Evolutionary conservation across 2,329 filamentous ascomycete species (phyloP), one percentile per base, ranked within the genome.

Genomic region (Fusarium nurragi): DNA sequence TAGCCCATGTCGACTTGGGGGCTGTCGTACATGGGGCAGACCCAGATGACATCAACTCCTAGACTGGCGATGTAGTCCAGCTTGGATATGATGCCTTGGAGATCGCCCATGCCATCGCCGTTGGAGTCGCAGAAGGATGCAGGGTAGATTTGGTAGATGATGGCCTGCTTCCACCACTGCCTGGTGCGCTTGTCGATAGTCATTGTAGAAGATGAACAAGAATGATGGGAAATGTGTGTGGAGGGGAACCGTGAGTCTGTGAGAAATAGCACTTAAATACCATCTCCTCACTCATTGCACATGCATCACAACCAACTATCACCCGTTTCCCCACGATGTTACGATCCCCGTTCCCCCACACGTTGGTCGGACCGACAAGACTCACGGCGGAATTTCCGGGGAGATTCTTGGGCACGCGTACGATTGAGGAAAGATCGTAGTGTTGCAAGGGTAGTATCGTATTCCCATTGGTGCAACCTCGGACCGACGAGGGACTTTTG

Each of bases 91-190:
- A 86, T 84, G 34, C 84, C 84, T 1, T 77, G 78, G 6, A 86
- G 76, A 60, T 86, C 84, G 9, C 84, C 84, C 30, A 84, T 71
- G 5, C 84, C 83, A 71, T 85, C 83, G 45, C 80, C 80, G 48
- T 85, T 84, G 63, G 79, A 81, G 68, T 86, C 84, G 48, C 82
- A 81, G 76, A 86, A 87, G 16, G 79, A 82, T 25, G 84, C 80
- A 4, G 83, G 83, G 67, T 86, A 87, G 64, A 87, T 84, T 67
- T 87, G 84, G 65, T 86, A 87, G 34, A 84, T 79, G 3, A 80
- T 75, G 18, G 77, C 79, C 59, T 86, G 81, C 62, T 85, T 85
- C 84, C 84, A 86, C 83, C 84, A 86, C 40, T 69, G 69, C 34
- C 50, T 68, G 7, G 56, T 47, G 3, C 57, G 69, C 12, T 58